Conservation (phyloP, 495 filamentous ascomycete species). For the Hypoxylon intermedium region DNA sequence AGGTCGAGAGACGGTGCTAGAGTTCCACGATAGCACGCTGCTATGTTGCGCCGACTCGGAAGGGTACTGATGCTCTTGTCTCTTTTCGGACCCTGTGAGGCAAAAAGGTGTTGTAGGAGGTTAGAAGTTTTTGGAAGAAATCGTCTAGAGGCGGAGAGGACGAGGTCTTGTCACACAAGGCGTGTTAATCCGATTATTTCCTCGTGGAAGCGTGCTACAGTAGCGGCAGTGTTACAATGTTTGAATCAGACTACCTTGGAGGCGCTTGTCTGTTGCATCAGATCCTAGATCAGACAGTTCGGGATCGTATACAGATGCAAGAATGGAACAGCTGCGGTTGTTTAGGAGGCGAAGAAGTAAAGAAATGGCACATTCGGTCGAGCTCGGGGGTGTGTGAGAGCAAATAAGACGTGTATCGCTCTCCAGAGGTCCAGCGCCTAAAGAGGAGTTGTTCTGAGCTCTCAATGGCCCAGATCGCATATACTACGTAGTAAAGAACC, state of each 20-base stretch:
- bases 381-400: slow-evolving; percentile 47
- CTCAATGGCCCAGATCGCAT: slow-evolving; percentile 47
- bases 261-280: slow-evolving; percentile 39
- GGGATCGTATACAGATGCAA: slow-evolving; percentile 36
- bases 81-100: slow-evolving; percentile 24
- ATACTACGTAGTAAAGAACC: slow-evolving; percentile 46
- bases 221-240: slow-evolving; percentile 43
- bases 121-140: slow-evolving; percentile 40
- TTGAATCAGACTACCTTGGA: slow-evolving; percentile 39
- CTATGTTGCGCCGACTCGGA: slow-evolving; percentile 38
- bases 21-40: slow-evolving; percentile 41
- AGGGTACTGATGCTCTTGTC: slow-evolving; percentile 31
- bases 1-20: slow-evolving; percentile 33
- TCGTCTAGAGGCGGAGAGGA: slow-evolving; percentile 29
- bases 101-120: slow-evolving; percentile 26
- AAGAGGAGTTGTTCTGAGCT: slow-evolving; percentile 46
- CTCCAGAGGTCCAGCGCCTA: slow-evolving; percentile 46
- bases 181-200: slow-evolving; percentile 39
- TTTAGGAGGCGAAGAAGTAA: slow-evolving; percentile 44
- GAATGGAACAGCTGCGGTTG: slow-evolving; percentile 43
- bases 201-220: slow-evolving; percentile 42
- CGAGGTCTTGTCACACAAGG: slow-evolving; percentile 33
- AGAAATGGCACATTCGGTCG: slow-evolving; percentile 44
- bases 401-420: slow-evolving; percentile 46
- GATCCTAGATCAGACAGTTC: slow-evolving; percentile 33